Evolutionary conservation across 1,284 basidiomycete species (phyloP), one percentile per base, ranked within the genome.

Genomic region (Sphagnurus paluster): DNA sequence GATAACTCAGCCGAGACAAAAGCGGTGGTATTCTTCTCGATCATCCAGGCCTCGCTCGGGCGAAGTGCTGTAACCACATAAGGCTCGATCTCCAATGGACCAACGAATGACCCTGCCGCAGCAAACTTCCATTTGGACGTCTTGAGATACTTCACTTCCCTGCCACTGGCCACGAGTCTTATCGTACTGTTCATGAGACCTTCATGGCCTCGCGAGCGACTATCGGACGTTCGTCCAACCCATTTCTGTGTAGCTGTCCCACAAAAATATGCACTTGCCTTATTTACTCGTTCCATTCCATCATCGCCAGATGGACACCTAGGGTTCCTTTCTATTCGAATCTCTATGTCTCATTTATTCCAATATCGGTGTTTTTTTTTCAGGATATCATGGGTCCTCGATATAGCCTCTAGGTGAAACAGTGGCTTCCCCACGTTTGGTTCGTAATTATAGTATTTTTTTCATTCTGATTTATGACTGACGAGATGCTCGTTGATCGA

Each of bases 61-160:
- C 44, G 34, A 39, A 26, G 37, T 32, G 43, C 36, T 23, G 33
- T 37, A 41, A 9, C 30, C 29, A 24, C 33, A 30, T 19, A 16
- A 24, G n/a, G 30, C 19, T 25, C n/a, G 32, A 44, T 44, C 36
- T 40, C n/a, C 41, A 39, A 43, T 29, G 20, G 38, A 39, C 36
- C 23, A 41, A 23, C 26, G 29, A 19, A n/a, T 28, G 23, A 29
- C 19, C 25, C 26, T 6, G 25, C 14, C 33, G 23, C 16, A 34
- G 20, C 34, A 14, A 19, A 7, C 24, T 38, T 29, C 34, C 14
- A 14, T 9, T 29, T 16, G 44, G 5, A 35, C 32, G 11, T 26
- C 14, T 46, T 46, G 42, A 30, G 40, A 32, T 19, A 23, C 29
- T 29, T 33, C 23, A 28, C 36, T 28, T 39, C 33, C 24, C 34